phyloP scores from a whole-genome alignment of 345 rosid genomes.

The Clarkia xantiana region DNA sequence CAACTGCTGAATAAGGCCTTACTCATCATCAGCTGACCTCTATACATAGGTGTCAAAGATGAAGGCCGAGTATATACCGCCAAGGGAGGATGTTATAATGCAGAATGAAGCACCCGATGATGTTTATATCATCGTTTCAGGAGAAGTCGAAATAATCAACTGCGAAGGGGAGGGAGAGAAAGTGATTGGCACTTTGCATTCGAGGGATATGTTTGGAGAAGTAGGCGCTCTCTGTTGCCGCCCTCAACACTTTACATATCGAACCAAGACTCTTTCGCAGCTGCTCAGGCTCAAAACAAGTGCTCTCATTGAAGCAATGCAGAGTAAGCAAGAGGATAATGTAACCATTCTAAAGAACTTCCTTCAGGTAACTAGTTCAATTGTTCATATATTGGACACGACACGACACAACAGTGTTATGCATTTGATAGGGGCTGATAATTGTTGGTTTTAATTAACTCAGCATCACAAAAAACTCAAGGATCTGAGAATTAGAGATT shows the following conservation, averaged over 20 bases:
- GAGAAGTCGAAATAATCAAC: slow-evolving; percentile 62
- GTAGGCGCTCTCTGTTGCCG: slow-evolving; percentile 65
- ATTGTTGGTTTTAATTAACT: slow-evolving; percentile 5
- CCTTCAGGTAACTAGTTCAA: slow-evolving; percentile 29
- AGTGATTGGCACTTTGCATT: slow-evolving; percentile 37
- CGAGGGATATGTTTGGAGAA: slow-evolving; percentile 81
- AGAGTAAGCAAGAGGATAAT: slow-evolving; percentile 51
- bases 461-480: slow-evolving; percentile 52
- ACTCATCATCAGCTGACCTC: not conserved
- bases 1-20: too few species aligned
- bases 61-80: slow-evolving; percentile 90
- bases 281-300: slow-evolving; percentile 59
- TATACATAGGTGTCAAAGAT: slow-evolving; percentile 48
- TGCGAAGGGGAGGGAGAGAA: slow-evolving; percentile 43
- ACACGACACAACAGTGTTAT: too few species aligned
- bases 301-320: slow-evolving; percentile 53
- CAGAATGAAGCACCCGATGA: slow-evolving; percentile 80
- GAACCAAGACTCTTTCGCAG: slow-evolving; percentile 68
- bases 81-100: slow-evolving; percentile 77
- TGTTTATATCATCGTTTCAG: slow-evolving; percentile 69
- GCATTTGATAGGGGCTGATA: not conserved
- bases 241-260: slow-evolving; percentile 55
- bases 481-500: slow-evolving; percentile 38
- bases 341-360: slow-evolving; percentile 57
- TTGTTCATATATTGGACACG: not conserved